Conservation (phyloP, 441 rosid genomes). For the Flueggea neowawraea region DNA sequence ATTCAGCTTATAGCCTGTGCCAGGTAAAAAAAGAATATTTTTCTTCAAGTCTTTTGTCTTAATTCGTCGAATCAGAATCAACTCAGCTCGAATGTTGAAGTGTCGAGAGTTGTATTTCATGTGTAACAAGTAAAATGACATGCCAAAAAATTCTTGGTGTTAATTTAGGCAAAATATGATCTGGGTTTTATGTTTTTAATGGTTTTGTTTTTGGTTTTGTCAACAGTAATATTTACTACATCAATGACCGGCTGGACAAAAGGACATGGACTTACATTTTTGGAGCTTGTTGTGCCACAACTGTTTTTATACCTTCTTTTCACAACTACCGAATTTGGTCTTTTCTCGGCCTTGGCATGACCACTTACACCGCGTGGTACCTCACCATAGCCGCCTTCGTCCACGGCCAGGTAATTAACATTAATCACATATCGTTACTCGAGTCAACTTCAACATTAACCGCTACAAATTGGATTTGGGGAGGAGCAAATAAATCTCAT, state of each 20-base stretch:
- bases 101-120: no score
- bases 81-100: no score
- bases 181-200: neutral
- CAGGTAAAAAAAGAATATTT: constrained; percentile 37
- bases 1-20: constrained; percentile 99
- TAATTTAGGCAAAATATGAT: neutral
- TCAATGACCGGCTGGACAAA: constrained; percentile 91
- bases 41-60: neutral
- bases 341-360: constrained; percentile 97
- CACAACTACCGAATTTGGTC: constrained; percentile 99
- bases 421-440: no score
- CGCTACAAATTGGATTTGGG: no score
- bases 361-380: constrained; percentile 99
- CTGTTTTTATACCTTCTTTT: constrained; percentile 93
- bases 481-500: no score
- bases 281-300: constrained; percentile 99
- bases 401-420: constrained; percentile 71
- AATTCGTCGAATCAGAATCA: no score
- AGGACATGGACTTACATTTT: constrained; percentile 98
- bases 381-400: constrained; percentile 70
- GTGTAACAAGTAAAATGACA: no score
- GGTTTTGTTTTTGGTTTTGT: neutral
- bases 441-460: no score
- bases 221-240: constrained; percentile 95
- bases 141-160: neutral